These are phyloP conservation scores for Chalaropsis thielavioides DNA, from an alignment of 2,329 filamentous ascomycete genomes.

Conservation along the genomic window DNA sequence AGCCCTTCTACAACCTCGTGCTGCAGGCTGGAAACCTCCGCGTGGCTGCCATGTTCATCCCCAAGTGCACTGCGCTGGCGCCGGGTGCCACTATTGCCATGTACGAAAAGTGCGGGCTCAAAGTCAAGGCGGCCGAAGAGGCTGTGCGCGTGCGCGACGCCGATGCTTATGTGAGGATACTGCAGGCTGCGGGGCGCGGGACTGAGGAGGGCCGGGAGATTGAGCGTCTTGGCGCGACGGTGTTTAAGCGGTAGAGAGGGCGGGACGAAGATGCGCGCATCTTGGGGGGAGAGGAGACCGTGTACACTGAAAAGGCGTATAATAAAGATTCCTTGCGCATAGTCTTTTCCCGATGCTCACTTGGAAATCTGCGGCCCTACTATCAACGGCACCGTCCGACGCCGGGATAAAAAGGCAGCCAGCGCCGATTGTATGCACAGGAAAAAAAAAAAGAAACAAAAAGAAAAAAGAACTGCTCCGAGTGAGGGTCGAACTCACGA, in stretches of 20 bases:
- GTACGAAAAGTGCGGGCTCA: slow-evolving; percentile 92
- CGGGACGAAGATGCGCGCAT: neutral
- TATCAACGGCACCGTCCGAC: neutral
- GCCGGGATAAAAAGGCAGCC: neutral
- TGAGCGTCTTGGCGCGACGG: slow-evolving; percentile 55
- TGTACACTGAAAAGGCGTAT: neutral
- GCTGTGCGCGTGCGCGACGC: slow-evolving; percentile 69
- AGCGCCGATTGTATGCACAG: neutral
- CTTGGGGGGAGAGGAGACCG: neutral
- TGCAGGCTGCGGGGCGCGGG: slow-evolving; percentile 56
- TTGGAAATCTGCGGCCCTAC: no score
- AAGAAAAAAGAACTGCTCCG: slow-evolving; percentile 15
- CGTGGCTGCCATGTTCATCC: slow-evolving; percentile 67
- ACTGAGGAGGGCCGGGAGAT: slow-evolving; percentile 60
- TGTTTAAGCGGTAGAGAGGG: slow-evolving; percentile 31
- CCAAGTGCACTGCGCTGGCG: slow-evolving; percentile 65
- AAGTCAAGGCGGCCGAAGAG: slow-evolving; percentile 80
- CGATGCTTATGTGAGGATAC: slow-evolving; percentile 56
- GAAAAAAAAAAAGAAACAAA: slow-evolving; percentile 1
- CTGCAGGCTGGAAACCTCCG: slow-evolving; percentile 81
- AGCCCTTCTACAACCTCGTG: slow-evolving; percentile 86
- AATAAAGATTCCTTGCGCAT: no score
- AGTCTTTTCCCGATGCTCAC: no score
- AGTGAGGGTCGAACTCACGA: slow-evolving; percentile 20
- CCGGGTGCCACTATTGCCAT: slow-evolving; percentile 63